Evolutionary conservation across 2,329 filamentous ascomycete species (phyloP).

Genomic region (Dactylellina parvicollis): DNA sequence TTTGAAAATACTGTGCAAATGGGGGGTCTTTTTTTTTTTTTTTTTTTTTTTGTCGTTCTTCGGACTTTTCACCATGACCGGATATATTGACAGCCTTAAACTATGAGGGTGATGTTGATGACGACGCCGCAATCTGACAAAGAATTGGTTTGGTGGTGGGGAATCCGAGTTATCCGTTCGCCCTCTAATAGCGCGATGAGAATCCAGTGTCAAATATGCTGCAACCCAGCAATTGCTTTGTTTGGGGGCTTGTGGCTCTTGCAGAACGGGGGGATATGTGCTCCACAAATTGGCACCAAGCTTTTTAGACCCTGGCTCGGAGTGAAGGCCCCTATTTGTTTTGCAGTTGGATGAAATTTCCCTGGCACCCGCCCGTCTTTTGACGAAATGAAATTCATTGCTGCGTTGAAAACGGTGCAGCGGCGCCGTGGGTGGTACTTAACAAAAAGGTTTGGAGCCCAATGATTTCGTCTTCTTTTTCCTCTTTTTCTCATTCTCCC

Average conservation of each 20-base stretch:
- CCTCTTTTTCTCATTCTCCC: slow-evolving; percentile 29
- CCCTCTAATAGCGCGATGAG: neutral
- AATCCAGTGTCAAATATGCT: too few relatives aligned
- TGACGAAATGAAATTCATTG: slow-evolving; percentile 44
- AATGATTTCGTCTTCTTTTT: slow-evolving; percentile 43
- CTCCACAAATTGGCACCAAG: slow-evolving; percentile 39
- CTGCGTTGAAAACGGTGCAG: neutral
- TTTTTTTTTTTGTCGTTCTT: neutral
- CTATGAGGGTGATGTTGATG: neutral
- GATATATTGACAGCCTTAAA: too few relatives aligned
- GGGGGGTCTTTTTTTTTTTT: too few relatives aligned
- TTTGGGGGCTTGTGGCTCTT: slow-evolving; percentile 43
- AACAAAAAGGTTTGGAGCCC: slow-evolving; percentile 51
- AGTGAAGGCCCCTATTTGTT: slow-evolving; percentile 40
- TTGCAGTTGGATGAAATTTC: slow-evolving; percentile 50
- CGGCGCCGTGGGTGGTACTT: slow-evolving; percentile 46
- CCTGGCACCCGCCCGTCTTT: slow-evolving; percentile 15
- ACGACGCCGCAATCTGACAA: slow-evolving; percentile 19
- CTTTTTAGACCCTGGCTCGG: slow-evolving; percentile 26
- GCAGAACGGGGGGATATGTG: slow-evolving; percentile 22
- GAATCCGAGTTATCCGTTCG: slow-evolving; percentile 40
- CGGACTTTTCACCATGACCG: too few relatives aligned
- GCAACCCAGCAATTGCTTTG: slow-evolving; percentile 2
- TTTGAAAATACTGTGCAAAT: neutral
- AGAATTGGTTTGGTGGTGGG: slow-evolving; percentile 15